Conservation (phyloP, 192 early-diverging fungal species). For the Linnemannia schmuckeri region DNA sequence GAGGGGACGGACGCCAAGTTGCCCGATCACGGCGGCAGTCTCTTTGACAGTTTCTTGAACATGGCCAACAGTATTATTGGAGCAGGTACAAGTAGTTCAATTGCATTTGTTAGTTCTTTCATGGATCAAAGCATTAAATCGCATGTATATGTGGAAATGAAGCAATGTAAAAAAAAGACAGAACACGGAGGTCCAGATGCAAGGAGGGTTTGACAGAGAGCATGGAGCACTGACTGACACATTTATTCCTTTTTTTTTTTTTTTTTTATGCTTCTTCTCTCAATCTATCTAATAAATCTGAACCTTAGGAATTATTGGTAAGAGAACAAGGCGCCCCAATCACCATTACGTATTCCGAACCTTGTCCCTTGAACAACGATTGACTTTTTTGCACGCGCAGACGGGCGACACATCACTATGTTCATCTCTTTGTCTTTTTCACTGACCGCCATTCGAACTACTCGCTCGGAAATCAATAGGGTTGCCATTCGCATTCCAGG, state of each 20-base stretch:
- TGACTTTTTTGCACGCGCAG: background rate
- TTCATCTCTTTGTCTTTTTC: background rate
- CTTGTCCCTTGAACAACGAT: background rate
- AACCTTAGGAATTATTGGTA: constrained; percentile 42
- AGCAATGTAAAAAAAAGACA: background rate
- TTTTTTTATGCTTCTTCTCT: background rate
- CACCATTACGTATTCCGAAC: background rate
- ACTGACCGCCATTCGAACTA: background rate
- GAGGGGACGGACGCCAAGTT: constrained; percentile 34
- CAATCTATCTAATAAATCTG: background rate
- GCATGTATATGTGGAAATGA: background rate
- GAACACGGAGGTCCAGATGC: constrained; percentile 3
- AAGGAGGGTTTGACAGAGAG: background rate
- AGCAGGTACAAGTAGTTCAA: constrained; percentile 72
- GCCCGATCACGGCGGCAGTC: constrained; percentile 67
- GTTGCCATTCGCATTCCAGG: constrained; percentile 86
- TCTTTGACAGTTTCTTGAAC: constrained; percentile 78
- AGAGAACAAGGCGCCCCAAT: background rate
- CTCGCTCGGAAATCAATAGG: constrained; percentile 62
- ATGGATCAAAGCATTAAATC: background rate
- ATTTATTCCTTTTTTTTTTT: background rate
- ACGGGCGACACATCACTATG: background rate
- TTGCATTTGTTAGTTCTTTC: background rate
- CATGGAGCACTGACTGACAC: constrained; percentile 6
- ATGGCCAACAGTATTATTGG: constrained; percentile 96